Evolutionary conservation across 2,329 filamentous ascomycete species (phyloP), one percentile per base, ranked within the genome.

Genomic region (Escovopsis weberi): DNA sequence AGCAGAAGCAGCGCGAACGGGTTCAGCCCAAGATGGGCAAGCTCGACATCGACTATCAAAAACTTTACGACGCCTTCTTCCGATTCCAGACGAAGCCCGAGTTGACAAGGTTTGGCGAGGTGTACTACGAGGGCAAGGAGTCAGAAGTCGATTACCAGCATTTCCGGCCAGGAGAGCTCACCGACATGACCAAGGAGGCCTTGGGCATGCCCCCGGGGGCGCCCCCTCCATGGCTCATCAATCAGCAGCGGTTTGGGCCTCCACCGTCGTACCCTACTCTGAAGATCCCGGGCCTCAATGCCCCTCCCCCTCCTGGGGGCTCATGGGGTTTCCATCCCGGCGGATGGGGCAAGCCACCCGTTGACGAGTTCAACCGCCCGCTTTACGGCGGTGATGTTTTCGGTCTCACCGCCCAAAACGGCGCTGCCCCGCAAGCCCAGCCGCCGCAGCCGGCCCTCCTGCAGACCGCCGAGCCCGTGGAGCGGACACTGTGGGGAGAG

Each of bases 101-200:
- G 52, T 67, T 98, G 48, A 96, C 91, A 30, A 77, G 88, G 37
- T 98, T 94, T 53, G 91, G 91, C 35, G 91, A 98, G 61, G 88
- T 98, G n/a, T 98, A 98, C 63, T 96, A 96, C 60, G 91, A 98
- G 63, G 91, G 91, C 58, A 98, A 98, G 61, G 91, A 98, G 59
- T 91, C 85, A 57, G 91, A 98, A 63, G 94, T 91, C 1, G 94
- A 96, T 59, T 74, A 94, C 49, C 81, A 85, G 53, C 85, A 95
- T 63, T 75, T 95, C 46, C 80, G 87, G 49, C 85, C 91, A 1
- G 91, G 91, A 33, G 88, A 96, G 53, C 63, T 96, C 39, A 91
- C 81, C 52, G 86, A 96, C 43, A 80, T 85, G 52, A 72, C 95
- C 35, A 89, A 85, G 56, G 89, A 96, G 57, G 89, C 91, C 5